Evolutionary conservation across 2,329 filamentous ascomycete genomes (phyloP).

Genomic region (Allantophomopsis lycopodina): DNA sequence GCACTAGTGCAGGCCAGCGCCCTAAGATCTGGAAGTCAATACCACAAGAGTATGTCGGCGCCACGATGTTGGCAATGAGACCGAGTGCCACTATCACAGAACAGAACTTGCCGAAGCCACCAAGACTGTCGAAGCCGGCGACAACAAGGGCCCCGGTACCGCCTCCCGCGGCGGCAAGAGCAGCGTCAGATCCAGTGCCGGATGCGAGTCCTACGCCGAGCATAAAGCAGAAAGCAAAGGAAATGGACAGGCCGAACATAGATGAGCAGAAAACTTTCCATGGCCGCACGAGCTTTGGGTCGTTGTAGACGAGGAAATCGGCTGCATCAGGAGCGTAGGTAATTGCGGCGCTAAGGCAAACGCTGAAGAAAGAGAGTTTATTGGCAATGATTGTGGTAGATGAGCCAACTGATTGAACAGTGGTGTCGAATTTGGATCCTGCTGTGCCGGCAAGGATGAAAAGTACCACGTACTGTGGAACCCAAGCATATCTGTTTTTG

Average conservation of each 20-base stretch:
- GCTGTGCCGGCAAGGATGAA: constrained; percentile 47
- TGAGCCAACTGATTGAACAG: constrained; percentile 32
- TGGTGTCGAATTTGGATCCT: constrained; percentile 40
- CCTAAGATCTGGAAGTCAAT: constrained; percentile 54
- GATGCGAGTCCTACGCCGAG: constrained; percentile 46
- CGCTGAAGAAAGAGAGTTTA: constrained; percentile 51
- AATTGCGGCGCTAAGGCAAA: constrained; percentile 48
- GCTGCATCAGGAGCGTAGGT: constrained; percentile 45
- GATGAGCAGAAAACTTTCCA: constrained; percentile 39
- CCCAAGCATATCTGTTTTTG: constrained; percentile 36
- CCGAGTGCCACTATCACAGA: constrained; percentile 49
- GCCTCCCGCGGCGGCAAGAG: constrained; percentile 38
- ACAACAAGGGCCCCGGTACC: constrained; percentile 51
- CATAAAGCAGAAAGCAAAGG: constrained; percentile 44
- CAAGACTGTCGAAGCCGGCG: constrained; percentile 40
- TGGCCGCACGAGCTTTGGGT: constrained; percentile 24
- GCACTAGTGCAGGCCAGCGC: constrained; percentile 37
- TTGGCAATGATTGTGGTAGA: constrained; percentile 35
- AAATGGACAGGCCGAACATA: constrained; percentile 34
- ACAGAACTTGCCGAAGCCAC: constrained; percentile 50
- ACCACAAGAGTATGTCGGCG: constrained; percentile 47
- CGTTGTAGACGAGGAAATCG: constrained; percentile 53
- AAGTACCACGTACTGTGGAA: constrained; percentile 45
- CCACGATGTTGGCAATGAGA: constrained; percentile 48
- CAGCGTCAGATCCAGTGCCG: constrained; percentile 31